A percentile compares a stretch with the other conserved stretches of the same genome.
These are phyloP conservation scores for Salvia sclarea DNA, from an alignment of 305 asterid genomes.

Conservation along the genomic window DNA sequence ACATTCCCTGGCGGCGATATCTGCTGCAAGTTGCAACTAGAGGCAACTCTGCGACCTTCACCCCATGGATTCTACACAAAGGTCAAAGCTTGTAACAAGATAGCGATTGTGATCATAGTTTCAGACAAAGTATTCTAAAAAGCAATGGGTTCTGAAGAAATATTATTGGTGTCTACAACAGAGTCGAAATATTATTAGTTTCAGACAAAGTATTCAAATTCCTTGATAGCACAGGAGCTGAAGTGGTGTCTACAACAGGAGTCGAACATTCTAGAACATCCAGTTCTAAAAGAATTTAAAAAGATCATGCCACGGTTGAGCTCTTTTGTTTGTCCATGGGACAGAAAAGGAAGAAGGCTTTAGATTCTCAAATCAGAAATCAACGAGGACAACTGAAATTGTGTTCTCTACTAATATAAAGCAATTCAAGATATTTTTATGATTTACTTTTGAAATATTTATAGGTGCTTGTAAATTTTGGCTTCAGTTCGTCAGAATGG, in stretches of 20 bases:
- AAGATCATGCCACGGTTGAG: constrained; percentile 4
- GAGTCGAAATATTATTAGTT: too few relatives aligned
- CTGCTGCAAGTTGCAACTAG: constrained; percentile 90
- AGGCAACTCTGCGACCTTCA: constrained; percentile 91
- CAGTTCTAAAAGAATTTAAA: constrained; percentile 22
- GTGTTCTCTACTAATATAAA: not conserved
- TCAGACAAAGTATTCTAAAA: not conserved
- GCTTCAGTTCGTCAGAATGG: not conserved
- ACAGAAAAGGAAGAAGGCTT: not conserved
- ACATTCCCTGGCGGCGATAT: constrained; percentile 93
- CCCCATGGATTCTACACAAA: constrained; percentile 80
- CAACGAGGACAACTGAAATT: not conserved
- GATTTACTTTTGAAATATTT: not conserved
- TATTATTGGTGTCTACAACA: constrained; percentile 20
- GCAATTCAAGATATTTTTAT: constrained; percentile 9
- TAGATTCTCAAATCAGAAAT: constrained; percentile 1
- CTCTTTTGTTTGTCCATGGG: not conserved
- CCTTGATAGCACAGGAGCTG: not conserved
- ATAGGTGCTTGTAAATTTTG: not conserved
- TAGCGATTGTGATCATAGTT: constrained; percentile 14
- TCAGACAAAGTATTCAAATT: too few relatives aligned
- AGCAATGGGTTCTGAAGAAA: constrained; percentile 1
- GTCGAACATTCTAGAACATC: constrained; percentile 21
- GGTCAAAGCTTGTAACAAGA: constrained; percentile 31
- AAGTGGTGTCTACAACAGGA: constrained; percentile 23